Base-by-base conservation (phyloP, 495 filamentous ascomycete genomes). In the Hypoxylon fragiforme region DNA sequence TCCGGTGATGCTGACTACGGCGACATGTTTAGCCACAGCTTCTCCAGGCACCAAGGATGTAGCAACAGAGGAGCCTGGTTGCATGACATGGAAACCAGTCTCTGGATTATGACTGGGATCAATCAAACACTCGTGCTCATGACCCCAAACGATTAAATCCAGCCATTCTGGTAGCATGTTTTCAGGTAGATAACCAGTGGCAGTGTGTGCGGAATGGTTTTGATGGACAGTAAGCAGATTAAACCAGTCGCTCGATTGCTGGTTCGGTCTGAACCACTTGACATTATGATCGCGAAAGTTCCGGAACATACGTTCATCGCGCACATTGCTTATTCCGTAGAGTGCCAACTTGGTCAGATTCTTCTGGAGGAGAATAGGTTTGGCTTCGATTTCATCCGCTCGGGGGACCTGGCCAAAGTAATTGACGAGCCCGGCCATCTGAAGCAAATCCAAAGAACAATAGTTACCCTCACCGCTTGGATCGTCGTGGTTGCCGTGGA, bases 401-500 rank as follows among this genome's bases (percentile, higher is more conserved):
- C 96, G 87, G 0, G 91, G 89, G 1, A 87, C 91, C 26, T 92
- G 85, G 3, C 94, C 94, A 64, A 95, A 97, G 74, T 97, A 99
- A 66, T 99, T 99, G 44, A 97, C 72, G 0, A 99, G 74, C 1
- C 94, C 94, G 0, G 92, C 89, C 8, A 92, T 83, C 66, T 96
- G 91, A 9, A 99, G 81, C 6, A 99, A 67, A 70, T 99, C 94
- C 11, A 99, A 77, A 11, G 91, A 89, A 50, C 92, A 91, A 43
- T 87, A 82, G 68, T 92, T 88, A 18, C 91, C 95, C 56, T 96
- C 91, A 5, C 95, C 94, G 35, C 90, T 90, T 0, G 94, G 94
- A 69, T 99, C 94, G 64, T 99, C 94, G 73, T 99, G 94, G 66
- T 99, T 99, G 21, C 94, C 94, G 63, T 99, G 94, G 41, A 99